Percentiles rank a stretch among this genome's conserved stretches.
phyloP scores from a whole-genome alignment of 2,329 filamentous ascomycete genomes.

The Colletotrichum gloeosporioides region DNA sequence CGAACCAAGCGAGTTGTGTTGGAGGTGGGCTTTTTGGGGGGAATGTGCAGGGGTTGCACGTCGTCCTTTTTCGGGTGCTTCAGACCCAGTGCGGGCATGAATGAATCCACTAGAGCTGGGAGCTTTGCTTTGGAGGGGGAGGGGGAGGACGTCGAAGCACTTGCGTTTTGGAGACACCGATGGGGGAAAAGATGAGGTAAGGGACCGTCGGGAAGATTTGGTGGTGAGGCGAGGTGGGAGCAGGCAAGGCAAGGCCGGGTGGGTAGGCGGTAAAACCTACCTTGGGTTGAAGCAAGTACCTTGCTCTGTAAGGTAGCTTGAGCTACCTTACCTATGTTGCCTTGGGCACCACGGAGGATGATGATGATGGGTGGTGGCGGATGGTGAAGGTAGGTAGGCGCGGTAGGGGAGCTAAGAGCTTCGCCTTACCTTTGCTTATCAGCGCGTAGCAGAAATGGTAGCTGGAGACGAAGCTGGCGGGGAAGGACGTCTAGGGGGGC shows the following conservation, averaged over 20 bases:
- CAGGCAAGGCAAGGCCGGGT: background rate
- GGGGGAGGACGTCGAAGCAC: background rate
- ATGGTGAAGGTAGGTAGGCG: background rate
- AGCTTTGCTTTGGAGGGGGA: constrained; percentile 22
- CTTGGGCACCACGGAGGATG: background rate
- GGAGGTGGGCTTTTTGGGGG: constrained; percentile 19
- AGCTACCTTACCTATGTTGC: background rate
- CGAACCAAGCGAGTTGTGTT: constrained; percentile 8
- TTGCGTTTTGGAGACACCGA: constrained; percentile 6
- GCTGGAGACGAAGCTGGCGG: background rate
- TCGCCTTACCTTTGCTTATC: background rate
- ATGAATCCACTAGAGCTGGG: constrained; percentile 18
- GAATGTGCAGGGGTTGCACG: constrained; percentile 13
- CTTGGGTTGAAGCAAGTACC: background rate
- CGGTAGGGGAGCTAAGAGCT: background rate
- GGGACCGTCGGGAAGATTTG: background rate
- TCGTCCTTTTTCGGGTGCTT: constrained; percentile 15
- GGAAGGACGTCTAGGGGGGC: background rate
- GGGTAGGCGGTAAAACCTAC: background rate
- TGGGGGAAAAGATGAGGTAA: constrained; percentile 15
- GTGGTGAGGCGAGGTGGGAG: background rate
- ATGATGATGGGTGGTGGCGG: background rate
- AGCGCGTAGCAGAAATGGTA: background rate
- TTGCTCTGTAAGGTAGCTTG: background rate
- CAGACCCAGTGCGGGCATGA: constrained; percentile 14